phyloP scores from a whole-genome alignment of 2,329 filamentous ascomycete genomes.

The Aspergillus arachidicola region DNA sequence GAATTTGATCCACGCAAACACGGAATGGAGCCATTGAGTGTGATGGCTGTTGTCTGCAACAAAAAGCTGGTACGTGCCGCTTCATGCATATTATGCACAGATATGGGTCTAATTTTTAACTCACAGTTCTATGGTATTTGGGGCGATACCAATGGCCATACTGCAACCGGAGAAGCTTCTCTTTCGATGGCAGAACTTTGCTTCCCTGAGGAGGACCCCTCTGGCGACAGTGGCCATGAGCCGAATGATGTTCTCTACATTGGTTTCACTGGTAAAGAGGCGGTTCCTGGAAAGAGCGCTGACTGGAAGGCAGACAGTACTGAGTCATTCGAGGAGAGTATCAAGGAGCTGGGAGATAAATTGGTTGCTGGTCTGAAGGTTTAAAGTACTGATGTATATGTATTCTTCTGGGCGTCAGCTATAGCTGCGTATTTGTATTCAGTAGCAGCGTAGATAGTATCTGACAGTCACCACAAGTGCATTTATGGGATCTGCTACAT shows the following conservation, averaged over 20 bases:
- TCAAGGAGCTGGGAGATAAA: constrained; percentile 54
- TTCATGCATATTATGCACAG: not conserved
- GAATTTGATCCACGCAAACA: constrained; percentile 45
- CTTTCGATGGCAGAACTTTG: constrained; percentile 62
- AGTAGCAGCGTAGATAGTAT: not conserved
- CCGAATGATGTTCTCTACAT: constrained; percentile 64
- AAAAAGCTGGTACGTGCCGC: constrained; percentile 46
- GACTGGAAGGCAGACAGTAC: constrained; percentile 53
- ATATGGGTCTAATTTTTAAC: not conserved
- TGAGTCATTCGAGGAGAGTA: constrained; percentile 48
- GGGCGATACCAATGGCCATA: constrained; percentile 64
- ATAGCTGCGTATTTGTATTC: not conserved
- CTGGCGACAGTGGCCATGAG: constrained; percentile 59
- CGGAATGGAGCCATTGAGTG: constrained; percentile 54
- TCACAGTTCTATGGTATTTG: constrained; percentile 60
- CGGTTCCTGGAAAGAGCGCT: constrained; percentile 60
- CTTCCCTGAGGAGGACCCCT: constrained; percentile 55
- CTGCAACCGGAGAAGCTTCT: constrained; percentile 59
- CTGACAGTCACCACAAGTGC: not conserved
- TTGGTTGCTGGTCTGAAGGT: constrained; percentile 43
- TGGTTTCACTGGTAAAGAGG: constrained; percentile 59
- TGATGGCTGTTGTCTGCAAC: constrained; percentile 60
- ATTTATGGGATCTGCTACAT: not conserved
- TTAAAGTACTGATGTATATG: not conserved
- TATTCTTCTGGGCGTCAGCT: not conserved